Percentiles rank a stretch among this genome's conserved stretches.
Evolutionary conservation across 345 rosid species (phyloP).

Genomic region (Salix purpurea): DNA sequence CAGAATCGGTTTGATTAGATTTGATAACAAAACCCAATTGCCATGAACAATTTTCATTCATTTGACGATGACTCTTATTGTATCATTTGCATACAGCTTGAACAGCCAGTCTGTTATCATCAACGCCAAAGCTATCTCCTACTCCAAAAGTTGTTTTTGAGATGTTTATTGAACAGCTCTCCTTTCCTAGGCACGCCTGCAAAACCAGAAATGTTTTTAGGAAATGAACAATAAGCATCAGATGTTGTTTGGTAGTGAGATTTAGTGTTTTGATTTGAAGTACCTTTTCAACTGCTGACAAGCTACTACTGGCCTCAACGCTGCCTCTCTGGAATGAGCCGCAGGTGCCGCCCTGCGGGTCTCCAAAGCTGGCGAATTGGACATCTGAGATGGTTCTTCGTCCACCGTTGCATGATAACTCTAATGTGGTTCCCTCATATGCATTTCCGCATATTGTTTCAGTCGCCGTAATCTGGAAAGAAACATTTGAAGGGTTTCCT

Average conservation of each 20-base stretch:
- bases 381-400: not conserved
- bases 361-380: constrained; percentile 14
- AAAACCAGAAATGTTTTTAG: not conserved
- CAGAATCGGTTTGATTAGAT: too few relatives aligned
- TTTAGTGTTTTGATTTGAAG: not conserved
- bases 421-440: not conserved
- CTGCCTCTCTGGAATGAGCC: not conserved
- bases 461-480: not conserved
- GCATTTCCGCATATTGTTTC: not conserved
- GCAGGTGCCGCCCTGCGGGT: constrained; percentile 9
- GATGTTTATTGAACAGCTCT: not conserved
- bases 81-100: not conserved
- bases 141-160: not conserved
- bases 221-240: too few relatives aligned
- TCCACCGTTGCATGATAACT: constrained; percentile 1
- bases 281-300: not conserved
- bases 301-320: not conserved
- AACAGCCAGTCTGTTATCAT: not conserved
- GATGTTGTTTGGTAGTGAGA: too few relatives aligned
- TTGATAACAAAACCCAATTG: too few relatives aligned
- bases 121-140: not conserved
- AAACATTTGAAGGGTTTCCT: constrained; percentile 6
- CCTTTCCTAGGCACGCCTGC: constrained; percentile 4
- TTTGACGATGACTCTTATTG: not conserved
- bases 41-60: not conserved